Percentiles rank a stretch among this genome's conserved stretches.
Conservation (phyloP, 2,329 filamentous ascomycete genomes). For the Ophiostoma sp. region DNA sequence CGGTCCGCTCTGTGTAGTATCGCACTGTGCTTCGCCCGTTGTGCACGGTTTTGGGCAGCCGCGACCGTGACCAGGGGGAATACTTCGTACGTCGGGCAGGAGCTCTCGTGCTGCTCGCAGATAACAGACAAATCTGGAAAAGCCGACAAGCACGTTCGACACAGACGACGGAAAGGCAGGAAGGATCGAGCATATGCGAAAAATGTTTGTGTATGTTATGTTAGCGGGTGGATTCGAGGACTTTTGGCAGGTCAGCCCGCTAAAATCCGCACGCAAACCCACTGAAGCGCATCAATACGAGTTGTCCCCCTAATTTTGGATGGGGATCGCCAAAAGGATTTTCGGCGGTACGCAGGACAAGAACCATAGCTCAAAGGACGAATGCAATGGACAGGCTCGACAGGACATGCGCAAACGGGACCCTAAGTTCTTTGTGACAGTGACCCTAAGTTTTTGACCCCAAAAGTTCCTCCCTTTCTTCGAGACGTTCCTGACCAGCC, state of each 20-base stretch:
- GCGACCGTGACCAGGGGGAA: neutral
- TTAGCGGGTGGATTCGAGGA: neutral
- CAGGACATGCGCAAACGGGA: neutral
- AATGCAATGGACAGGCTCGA: neutral
- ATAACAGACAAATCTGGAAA: neutral
- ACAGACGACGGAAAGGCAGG: conserved; percentile 2
- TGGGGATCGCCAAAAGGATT: conserved; percentile 7
- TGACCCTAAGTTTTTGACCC: neutral
- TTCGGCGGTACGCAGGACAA: neutral
- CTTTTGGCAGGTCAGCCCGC: conserved; percentile 1
- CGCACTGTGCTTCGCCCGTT: neutral
- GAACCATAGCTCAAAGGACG: neutral
- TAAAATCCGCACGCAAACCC: neutral
- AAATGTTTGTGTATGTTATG: neutral
- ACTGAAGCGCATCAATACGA: neutral
- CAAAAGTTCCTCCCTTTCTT: neutral
- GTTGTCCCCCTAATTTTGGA: neutral
- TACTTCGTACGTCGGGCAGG: neutral
- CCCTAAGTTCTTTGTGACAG: neutral
- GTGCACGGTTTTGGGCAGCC: neutral
- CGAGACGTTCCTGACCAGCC: conserved; percentile 20
- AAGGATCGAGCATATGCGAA: neutral
- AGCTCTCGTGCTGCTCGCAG: neutral
- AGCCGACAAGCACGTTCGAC: neutral
- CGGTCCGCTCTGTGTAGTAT: neutral